Evolutionary conservation across 352 stramenopile species (phyloP), one percentile per base, ranked within the genome.

Genomic region (Stephanocyclus meneghinianus): DNA sequence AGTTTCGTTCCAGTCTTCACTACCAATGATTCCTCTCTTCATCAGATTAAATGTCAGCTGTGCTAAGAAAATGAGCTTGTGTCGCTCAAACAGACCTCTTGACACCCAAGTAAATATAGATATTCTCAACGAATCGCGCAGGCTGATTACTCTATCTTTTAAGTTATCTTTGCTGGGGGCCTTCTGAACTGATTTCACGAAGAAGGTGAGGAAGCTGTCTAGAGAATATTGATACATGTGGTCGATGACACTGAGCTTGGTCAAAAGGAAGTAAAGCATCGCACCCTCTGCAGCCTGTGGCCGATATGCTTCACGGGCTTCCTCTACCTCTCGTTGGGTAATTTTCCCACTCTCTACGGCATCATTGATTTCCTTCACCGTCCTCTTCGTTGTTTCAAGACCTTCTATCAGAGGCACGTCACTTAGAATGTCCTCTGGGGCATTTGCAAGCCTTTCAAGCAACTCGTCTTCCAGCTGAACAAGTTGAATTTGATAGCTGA

Each of bases 181-280:
- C 32, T 96, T 96, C 18, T 92, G 88, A 63, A 99, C 98, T 6
- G 96, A 96, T 76, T 98, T 98, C 84, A 97, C 96, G 82, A 98
- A 98, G 86, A 98, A 98, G 16, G 94, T 97, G 51, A 98, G 95
- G 87, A 98, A 98, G 55, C 94, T 97, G 79, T 98, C 96, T 29
- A 99, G 88, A 67, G 95, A 98, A 87, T 98, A 98, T 87, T 97
- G 96, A 82, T 98, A 98, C 96, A 98, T 98, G 90, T 98, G 95
- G 79, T 98, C 94, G 76, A 98, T 98, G 51, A 92, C 85, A 81
- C 93, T 97, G 15, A 98, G 91, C 63, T 96, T 97, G 11, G 96
- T 98, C 29, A 98, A 92, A 53, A 98, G 82, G 86, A 98, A 98
- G 88, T 98, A 98, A 50, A 98, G 92, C 96, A 98, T 98, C 5